Conservation (phyloP, 495 filamentous ascomycete species). For the Tuber melanosporum region DNA sequence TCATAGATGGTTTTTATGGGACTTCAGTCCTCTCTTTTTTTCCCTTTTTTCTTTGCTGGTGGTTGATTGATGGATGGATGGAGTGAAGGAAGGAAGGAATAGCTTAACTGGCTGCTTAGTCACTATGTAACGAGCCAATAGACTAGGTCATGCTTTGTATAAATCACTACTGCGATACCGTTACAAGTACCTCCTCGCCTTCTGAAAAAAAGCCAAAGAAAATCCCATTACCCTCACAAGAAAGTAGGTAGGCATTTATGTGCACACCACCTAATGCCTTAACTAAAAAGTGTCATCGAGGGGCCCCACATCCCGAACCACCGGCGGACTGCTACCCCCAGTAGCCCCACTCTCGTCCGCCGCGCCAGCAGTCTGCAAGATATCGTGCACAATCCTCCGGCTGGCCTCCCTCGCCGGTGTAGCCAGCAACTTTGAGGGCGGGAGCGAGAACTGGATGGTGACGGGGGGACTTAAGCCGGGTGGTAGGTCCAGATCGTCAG, state of each 20-base stretch:
- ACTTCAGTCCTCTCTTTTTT: not conserved
- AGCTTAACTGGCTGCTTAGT: not conserved
- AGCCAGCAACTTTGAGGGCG: conserved; percentile 76
- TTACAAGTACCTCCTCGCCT: not conserved
- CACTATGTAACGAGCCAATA: not conserved
- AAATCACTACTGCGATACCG: not conserved
- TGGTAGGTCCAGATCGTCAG: conserved; percentile 53
- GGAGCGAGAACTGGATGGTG: conserved; percentile 94
- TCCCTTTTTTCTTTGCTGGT: not conserved
- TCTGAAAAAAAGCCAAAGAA: not conserved
- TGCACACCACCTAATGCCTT: not conserved
- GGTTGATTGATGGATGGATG: not conserved
- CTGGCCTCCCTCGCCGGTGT: conserved; percentile 93
- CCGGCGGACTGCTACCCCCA: conserved; percentile 24
- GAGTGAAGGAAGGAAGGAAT: not conserved
- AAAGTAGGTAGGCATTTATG: not conserved
- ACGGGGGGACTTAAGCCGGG: conserved; percentile 81
- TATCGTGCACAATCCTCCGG: conserved; percentile 82
- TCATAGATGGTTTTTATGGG: conserved; percentile 3
- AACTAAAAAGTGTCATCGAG: conserved; percentile 30
- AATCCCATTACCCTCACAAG: not conserved
- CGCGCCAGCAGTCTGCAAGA: conserved; percentile 76
- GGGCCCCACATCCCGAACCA: conserved; percentile 19
- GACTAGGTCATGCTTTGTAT: not conserved
- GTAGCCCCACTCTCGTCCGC: conserved; percentile 30